Evolutionary conservation across 2,329 filamentous ascomycete genomes (phyloP), one percentile per base, ranked within the genome.

Genomic region (Aspergillus sp.): DNA sequence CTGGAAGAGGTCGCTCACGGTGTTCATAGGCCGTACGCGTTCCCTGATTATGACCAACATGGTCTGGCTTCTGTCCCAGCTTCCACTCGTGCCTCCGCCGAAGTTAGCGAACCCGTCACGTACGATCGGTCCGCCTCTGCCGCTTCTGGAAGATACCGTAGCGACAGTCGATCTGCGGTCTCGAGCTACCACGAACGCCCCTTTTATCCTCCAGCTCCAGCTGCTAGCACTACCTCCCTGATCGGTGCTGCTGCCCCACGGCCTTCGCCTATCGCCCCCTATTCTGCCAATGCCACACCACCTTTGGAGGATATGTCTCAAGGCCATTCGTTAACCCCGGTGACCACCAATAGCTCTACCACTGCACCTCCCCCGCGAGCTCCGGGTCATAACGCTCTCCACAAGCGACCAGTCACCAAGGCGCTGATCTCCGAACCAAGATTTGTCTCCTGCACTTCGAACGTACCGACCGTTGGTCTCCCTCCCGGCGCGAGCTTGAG

Each of bases 341-440:
- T 76, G 10, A 69, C 64, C 36, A 58, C 67, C n/a, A 21, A 45
- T 49, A 13, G 10, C 68, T 50, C 65, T 59, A 61, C 65, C 67
- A 59, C 70, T 57, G 41, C 61, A 6, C 45, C 67, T n/a, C 64
- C 72, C 21, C 70, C 72, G 57, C 74, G 74, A 63, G 67, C 70
- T 12, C 64, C 71, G 28, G 68, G 70, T 7, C 65, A 70, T 32
- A 62, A 62, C 57, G 63, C 69, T 57, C 71, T 77, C 5, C 81
- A 84, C 39, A 88, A 87, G 76, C 83, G 83, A 67, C 79, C 82
- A 0, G 79, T 89, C 51, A 82, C 83, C 63, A 89, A 89, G 72
- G 77, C 79, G 12, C 82, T 84, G 59, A 89, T 89, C 53, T 87
- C 85, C 2, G 86, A 89, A 66, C 87, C 87, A 0, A 80, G 76